Percentiles rank a stretch among this genome's conserved stretches.
Conservation (phyloP, 805 yeast genomes). For the Brettanomyces anomalus region DNA sequence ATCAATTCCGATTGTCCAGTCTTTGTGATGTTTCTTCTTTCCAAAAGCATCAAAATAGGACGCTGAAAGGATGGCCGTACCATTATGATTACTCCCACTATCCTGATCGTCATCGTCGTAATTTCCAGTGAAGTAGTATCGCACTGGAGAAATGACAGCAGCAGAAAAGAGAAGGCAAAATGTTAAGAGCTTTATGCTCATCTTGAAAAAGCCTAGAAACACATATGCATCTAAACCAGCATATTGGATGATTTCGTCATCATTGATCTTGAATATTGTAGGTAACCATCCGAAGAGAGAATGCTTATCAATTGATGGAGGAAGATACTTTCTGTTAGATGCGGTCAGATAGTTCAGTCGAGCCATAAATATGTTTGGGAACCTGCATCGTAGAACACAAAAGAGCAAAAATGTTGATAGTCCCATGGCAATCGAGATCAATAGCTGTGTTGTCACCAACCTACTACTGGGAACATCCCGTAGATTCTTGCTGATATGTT, state of each 20-base stretch:
- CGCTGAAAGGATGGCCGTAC: slow-evolving; percentile 21
- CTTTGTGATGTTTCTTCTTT: not conserved
- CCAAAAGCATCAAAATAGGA: slow-evolving; percentile 10
- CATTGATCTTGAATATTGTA: slow-evolving; percentile 53
- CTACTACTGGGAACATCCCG: slow-evolving; percentile 30
- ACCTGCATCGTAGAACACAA: slow-evolving; percentile 58
- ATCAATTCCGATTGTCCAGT: slow-evolving; percentile 12
- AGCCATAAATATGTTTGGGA: slow-evolving; percentile 82
- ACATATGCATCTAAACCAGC: slow-evolving; percentile 96
- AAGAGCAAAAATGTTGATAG: slow-evolving; percentile 57
- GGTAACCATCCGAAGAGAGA: slow-evolving; percentile 79
- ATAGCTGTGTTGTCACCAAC: slow-evolving; percentile 70
- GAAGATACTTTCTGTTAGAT: slow-evolving; percentile 33
- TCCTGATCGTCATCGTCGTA: slow-evolving; percentile 43
- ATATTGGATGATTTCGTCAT: slow-evolving; percentile 69
- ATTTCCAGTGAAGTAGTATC: slow-evolving; percentile 75
- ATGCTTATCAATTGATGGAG: slow-evolving; percentile 49
- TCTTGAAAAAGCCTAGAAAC: slow-evolving; percentile 80
- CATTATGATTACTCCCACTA: slow-evolving; percentile 15
- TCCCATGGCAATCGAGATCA: slow-evolving; percentile 64
- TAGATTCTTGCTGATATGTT: slow-evolving; percentile 9
- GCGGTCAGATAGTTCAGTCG: slow-evolving; percentile 41
- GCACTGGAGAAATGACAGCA: slow-evolving; percentile 70
- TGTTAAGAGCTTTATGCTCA: slow-evolving; percentile 65
- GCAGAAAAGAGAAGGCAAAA: slow-evolving; percentile 63